Base-by-base conservation (phyloP, 1,284 basidiomycete genomes). In the Cryptococcus sp. region DNA sequence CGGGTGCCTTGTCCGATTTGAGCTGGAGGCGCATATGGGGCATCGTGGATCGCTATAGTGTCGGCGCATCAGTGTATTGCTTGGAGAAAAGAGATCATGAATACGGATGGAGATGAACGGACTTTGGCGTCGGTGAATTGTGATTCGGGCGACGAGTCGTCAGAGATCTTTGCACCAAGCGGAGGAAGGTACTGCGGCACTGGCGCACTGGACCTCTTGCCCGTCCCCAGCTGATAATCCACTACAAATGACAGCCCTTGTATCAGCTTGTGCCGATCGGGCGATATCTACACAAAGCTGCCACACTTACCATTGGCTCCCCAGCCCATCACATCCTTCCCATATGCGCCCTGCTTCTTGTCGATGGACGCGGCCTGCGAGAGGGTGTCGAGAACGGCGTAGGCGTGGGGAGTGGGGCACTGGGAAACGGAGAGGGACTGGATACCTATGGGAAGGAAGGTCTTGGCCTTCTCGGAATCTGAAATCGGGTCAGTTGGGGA, bases 171-270 rank as follows among this genome's bases (percentile, higher is more conserved):
- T 21, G 78, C 77, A 16, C 82, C 81, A 0, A 81, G 64, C 0
- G 79, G 74, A 11, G 79, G 78, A 13, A 84, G 70, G 64, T 83
- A 79, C 57, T 80, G 79, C 0, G 94, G 92, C 15, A 84, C 79
- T 0, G 88, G 82, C 8, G 87, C 69, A 69, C 87, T 91, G 4
- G 85, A 82, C 54, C 87, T 83, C 73, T 87, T 91, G 42, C 90
- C 90, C 60, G 86, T 93, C 4, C 93, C 94, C 6, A 94, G 82
- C 75, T 94, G 88, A 65, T 84, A 88, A 46, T 87, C 83, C 81
- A 81, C 23, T 72, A 50, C 21, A 11, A n/a, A 33, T 33, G 28
- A 5, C 28, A 9, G 28, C 4, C 28, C 28, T 33, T 33, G 5
- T 9, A 33, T 33, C 28, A 33, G 28, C 28, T 15, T 24, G 4